A percentile compares a stretch with the other conserved stretches of the same genome.
phyloP scores from a whole-genome alignment of 2,329 filamentous ascomycete species.

The Pleomassaria siparia region DNA sequence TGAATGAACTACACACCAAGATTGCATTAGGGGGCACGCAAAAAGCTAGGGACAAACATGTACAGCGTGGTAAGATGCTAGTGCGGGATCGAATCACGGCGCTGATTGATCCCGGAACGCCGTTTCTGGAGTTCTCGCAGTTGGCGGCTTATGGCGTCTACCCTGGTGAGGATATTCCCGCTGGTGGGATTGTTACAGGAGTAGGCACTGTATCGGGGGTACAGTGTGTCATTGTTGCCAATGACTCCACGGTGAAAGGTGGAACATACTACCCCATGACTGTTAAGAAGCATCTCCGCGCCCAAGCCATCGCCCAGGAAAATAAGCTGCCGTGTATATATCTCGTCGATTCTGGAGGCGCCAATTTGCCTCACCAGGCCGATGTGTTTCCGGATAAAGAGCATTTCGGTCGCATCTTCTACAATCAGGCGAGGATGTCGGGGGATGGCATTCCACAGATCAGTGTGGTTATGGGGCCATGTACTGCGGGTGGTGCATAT shows the following conservation, averaged over 20 bases:
- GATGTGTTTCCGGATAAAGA: constrained; percentile 95
- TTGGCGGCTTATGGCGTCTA: constrained; percentile 87
- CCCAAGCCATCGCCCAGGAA: constrained; percentile 86
- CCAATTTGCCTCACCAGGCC: constrained; percentile 91
- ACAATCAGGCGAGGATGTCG: constrained; percentile 95
- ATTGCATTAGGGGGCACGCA: constrained; percentile 76
- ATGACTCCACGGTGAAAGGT: constrained; percentile 96
- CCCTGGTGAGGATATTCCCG: constrained; percentile 80
- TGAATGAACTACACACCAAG: constrained; percentile 69
- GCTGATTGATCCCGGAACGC: constrained; percentile 83
- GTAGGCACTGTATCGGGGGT: constrained; percentile 89
- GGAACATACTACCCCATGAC: constrained; percentile 97
- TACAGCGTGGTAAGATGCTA: constrained; percentile 89
- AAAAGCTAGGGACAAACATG: constrained; percentile 84
- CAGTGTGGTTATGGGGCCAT: constrained; percentile 94
- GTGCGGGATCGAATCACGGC: constrained; percentile 85
- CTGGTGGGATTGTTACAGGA: constrained; percentile 89
- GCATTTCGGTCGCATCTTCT: constrained; percentile 97
- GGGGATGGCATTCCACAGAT: constrained; percentile 87
- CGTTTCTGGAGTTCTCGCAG: constrained; percentile 92
- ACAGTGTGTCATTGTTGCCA: constrained; percentile 88
- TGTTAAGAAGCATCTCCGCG: constrained; percentile 93
- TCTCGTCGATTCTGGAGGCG: constrained; percentile 92
- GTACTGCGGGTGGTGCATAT: constrained; percentile 93
- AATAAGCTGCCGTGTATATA: constrained; percentile 87